phyloP scores from a whole-genome alignment of 2,329 filamentous ascomycete species.

The Calonectria pseudoreteaudii region DNA sequence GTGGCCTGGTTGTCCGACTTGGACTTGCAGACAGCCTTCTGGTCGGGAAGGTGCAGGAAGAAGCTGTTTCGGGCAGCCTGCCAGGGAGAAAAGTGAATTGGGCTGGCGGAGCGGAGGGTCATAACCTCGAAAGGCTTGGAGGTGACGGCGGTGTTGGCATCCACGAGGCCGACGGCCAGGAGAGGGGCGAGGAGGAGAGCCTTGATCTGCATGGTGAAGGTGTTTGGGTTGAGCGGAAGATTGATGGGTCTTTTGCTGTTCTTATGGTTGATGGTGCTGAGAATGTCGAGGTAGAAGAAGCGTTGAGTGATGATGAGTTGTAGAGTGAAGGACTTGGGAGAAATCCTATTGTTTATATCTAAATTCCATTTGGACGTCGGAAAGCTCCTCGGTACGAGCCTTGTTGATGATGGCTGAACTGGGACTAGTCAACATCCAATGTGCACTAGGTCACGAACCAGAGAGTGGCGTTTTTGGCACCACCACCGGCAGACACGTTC shows the following conservation, averaged over 20 bases:
- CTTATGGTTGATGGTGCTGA: not conserved
- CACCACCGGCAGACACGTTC: not conserved
- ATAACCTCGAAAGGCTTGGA: constrained; percentile 60
- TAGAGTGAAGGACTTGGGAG: not conserved
- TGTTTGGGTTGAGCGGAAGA: not conserved
- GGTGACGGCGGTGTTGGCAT: constrained; percentile 38
- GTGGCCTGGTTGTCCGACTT: constrained; percentile 56
- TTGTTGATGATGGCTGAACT: not conserved
- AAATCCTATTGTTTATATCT: not conserved
- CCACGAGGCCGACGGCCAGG: constrained; percentile 41
- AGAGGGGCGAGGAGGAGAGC: constrained; percentile 39
- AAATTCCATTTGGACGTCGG: not conserved
- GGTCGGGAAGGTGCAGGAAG: constrained; percentile 54
- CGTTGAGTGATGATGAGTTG: not conserved
- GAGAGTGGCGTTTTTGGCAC: not conserved
- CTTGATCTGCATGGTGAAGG: constrained; percentile 44
- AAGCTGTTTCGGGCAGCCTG: constrained; percentile 59
- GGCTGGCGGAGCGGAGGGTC: constrained; percentile 61
- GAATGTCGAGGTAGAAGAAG: not conserved
- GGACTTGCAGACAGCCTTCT: constrained; percentile 63
- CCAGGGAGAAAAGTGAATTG: constrained; percentile 59
- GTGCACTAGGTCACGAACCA: not conserved
- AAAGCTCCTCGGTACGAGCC: not conserved
- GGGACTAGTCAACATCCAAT: not conserved
- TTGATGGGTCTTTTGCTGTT: not conserved